Conservation (phyloP, 2,329 filamentous ascomycete genomes). For the Tolypocladium cylindrosporum region DNA sequence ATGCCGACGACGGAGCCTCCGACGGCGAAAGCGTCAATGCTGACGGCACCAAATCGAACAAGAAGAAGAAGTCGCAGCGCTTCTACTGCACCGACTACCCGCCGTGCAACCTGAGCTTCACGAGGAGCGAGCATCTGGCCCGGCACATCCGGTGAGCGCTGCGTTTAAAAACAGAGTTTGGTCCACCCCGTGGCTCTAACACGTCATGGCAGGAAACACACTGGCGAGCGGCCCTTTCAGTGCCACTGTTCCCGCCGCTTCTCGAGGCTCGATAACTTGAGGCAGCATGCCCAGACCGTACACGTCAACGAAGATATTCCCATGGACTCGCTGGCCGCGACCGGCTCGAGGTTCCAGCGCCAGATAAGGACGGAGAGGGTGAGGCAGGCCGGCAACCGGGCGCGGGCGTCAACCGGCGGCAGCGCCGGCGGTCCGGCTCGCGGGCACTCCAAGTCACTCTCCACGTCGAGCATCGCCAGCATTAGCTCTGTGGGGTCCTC, state of each 20-base stretch:
- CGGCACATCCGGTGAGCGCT: conserved; percentile 71
- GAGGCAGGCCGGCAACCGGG: conserved; percentile 60
- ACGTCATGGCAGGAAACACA: conserved; percentile 65
- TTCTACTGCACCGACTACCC: conserved; percentile 96
- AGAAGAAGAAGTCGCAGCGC: conserved; percentile 93
- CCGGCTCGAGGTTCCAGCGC: conserved; percentile 82
- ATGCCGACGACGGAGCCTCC: conserved; percentile 41
- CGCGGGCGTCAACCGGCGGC: conserved; percentile 67
- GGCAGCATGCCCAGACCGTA: conserved; percentile 95
- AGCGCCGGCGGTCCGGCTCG: conserved; percentile 61
- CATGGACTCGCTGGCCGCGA: conserved; percentile 83
- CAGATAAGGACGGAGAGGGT: conserved; percentile 85
- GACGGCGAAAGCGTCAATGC: conserved; percentile 56
- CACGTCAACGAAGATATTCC: conserved; percentile 98
- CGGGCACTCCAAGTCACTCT: conserved; percentile 78
- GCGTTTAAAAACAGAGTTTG: background rate
- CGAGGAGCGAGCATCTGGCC: conserved; percentile 87
- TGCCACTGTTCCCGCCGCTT: conserved; percentile 92
- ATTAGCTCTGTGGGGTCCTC: conserved; percentile 57
- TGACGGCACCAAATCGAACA: conserved; percentile 60
- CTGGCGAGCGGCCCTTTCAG: conserved; percentile 90
- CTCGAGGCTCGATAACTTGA: conserved; percentile 85
- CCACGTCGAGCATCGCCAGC: conserved; percentile 76
- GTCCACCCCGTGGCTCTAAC: background rate
- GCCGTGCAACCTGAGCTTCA: conserved; percentile 90